Evolutionary conservation across 1,139 yeast species (phyloP).

Genomic region (Candida pseudoviswanathii): DNA sequence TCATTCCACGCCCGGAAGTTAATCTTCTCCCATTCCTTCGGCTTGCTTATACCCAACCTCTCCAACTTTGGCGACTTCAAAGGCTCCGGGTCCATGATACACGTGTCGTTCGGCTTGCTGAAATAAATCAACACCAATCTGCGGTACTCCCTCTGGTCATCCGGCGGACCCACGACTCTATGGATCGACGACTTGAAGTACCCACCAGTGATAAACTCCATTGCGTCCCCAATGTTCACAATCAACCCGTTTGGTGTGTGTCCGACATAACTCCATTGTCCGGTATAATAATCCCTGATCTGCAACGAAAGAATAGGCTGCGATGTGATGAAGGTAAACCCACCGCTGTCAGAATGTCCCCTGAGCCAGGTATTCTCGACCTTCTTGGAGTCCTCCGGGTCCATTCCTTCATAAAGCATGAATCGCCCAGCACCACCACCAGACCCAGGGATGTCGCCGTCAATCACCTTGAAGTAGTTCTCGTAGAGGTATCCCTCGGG

Average conservation of each 20-base stretch:
- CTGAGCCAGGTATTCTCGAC: slow-evolving; percentile 47
- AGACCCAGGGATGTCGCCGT: slow-evolving; percentile 25
- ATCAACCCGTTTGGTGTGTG: slow-evolving; percentile 48
- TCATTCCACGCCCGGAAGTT: slow-evolving; percentile 39
- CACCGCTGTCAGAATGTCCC: slow-evolving; percentile 54
- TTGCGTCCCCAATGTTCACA: slow-evolving; percentile 52
- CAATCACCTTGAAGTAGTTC: slow-evolving; percentile 29
- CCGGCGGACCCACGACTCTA: slow-evolving; percentile 49
- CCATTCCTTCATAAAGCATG: slow-evolving; percentile 33
- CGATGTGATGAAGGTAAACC: slow-evolving; percentile 49
- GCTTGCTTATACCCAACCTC: slow-evolving; percentile 32
- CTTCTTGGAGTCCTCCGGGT: slow-evolving; percentile 25
- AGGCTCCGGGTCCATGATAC: slow-evolving; percentile 42
- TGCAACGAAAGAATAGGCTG: slow-evolving; percentile 50
- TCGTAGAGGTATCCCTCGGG: slow-evolving; percentile 37
- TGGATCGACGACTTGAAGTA: slow-evolving; percentile 51
- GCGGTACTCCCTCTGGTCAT: slow-evolving; percentile 37
- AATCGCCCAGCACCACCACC: slow-evolving; percentile 38
- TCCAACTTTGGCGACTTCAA: slow-evolving; percentile 38
- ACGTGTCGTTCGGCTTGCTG: slow-evolving; percentile 23
- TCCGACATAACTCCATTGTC: slow-evolving; percentile 50
- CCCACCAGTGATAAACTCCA: slow-evolving; percentile 52
- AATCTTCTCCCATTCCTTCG: slow-evolving; percentile 40
- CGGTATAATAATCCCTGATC: slow-evolving; percentile 46
- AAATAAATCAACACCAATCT: slow-evolving; percentile 50